Evolutionary conservation across 805 yeast species (phyloP).

Genomic region (Clavispora phyllophila): DNA sequence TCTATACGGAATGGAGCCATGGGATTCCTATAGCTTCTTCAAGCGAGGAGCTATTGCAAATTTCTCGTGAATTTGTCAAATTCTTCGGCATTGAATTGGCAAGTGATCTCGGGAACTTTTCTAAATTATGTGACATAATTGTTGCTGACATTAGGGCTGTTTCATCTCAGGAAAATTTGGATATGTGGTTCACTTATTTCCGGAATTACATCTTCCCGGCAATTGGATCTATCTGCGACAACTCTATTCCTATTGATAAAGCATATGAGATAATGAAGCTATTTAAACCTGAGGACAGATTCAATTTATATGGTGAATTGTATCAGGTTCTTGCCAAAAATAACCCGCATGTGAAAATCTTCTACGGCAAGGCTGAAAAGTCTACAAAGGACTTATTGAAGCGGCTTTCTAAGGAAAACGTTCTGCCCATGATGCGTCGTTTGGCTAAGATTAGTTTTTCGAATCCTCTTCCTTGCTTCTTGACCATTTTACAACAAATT

Average conservation of each 20-base stretch:
- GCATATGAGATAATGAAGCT: slow-evolving; percentile 49
- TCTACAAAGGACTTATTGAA: slow-evolving; percentile 74
- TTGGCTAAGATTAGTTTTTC: slow-evolving; percentile 67
- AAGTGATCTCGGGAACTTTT: slow-evolving; percentile 41
- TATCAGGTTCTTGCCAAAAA: slow-evolving; percentile 53
- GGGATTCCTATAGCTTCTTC: slow-evolving; percentile 33
- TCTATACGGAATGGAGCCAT: slow-evolving; percentile 46
- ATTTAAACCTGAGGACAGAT: slow-evolving; percentile 61
- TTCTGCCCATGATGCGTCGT: slow-evolving; percentile 63
- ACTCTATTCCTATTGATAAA: slow-evolving; percentile 56
- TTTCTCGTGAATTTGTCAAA: slow-evolving; percentile 46
- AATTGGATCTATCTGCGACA: slow-evolving; percentile 46
- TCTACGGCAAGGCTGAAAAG: slow-evolving; percentile 65
- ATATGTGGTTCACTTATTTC: slow-evolving; percentile 52
- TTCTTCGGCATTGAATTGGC: slow-evolving; percentile 56
- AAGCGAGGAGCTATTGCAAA: slow-evolving; percentile 41
- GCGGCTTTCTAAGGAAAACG: slow-evolving; percentile 76
- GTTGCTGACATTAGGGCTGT: slow-evolving; percentile 26
- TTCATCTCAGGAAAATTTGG: slow-evolving; percentile 9
- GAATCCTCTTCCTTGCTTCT: slow-evolving; percentile 75
- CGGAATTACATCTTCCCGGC: slow-evolving; percentile 67
- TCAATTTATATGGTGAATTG: slow-evolving; percentile 77
- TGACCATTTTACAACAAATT: slow-evolving; percentile 69
- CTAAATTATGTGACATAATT: slow-evolving; percentile 61
- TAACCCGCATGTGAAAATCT: slow-evolving; percentile 50